phyloP scores from a whole-genome alignment of 1,284 basidiomycete genomes.

The Cutaneotrichosporon sp. region DNA sequence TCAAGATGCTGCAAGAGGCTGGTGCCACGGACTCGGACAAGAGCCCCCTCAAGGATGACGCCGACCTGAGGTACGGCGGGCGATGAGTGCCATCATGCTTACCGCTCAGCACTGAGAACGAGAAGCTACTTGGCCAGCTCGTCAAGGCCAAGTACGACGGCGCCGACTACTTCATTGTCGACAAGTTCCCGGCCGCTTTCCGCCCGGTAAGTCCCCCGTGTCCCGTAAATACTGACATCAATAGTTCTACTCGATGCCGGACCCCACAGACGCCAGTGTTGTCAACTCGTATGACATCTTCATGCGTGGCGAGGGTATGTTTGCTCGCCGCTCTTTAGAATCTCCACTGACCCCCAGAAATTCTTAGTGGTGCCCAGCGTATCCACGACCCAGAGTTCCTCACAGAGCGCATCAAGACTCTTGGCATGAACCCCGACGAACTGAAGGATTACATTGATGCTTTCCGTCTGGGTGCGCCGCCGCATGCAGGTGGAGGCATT shows the following conservation, averaged over 20 bases:
- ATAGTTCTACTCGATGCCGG: conserved; percentile 98
- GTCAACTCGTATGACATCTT: conserved; percentile 99
- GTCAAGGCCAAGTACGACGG: conserved; percentile 81
- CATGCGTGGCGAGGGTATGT: conserved; percentile 77
- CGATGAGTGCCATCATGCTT: no score
- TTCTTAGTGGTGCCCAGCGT: conserved; percentile 94
- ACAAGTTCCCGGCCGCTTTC: conserved; percentile 77
- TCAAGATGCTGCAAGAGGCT: conserved; percentile 75
- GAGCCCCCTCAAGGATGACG: conserved; percentile 59
- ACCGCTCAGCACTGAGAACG: conserved; percentile 55
- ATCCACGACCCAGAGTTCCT: conserved; percentile 85
- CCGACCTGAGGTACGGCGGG: conserved; percentile 65
- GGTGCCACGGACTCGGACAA: conserved; percentile 57
- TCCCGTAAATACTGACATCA: conserved; percentile 45
- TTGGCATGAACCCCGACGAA: conserved; percentile 69
- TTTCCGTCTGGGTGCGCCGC: conserved; percentile 88
- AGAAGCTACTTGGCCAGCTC: conserved; percentile 82
- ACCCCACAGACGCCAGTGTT: conserved; percentile 77
- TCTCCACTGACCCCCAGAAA: conserved; percentile 54
- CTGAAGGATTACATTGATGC: conserved; percentile 91
- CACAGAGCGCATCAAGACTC: conserved; percentile 69
- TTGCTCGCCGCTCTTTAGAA: no score
- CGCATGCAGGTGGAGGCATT: conserved; percentile 59
- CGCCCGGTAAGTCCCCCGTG: neutral
- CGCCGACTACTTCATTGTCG: conserved; percentile 95